These are phyloP conservation scores for Akanthomyces muscarius DNA, from an alignment of 2,329 filamentous ascomycete genomes.

Conservation along the genomic window DNA sequence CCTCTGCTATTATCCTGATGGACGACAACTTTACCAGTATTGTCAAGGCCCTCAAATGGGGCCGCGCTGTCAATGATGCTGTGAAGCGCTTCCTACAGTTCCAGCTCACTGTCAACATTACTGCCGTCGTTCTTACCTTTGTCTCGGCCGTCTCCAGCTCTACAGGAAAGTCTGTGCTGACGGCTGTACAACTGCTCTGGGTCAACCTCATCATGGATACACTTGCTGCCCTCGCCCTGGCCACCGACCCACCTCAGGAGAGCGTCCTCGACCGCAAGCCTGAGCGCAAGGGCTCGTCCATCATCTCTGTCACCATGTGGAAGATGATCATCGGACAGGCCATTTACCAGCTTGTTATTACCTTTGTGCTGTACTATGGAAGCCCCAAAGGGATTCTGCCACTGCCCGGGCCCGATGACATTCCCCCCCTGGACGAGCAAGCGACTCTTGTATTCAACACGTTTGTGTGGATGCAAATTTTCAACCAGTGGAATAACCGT, in stretches of 20 bases:
- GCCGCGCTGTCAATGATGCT: constrained; percentile 70
- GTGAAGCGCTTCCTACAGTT: constrained; percentile 75
- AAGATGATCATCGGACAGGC: constrained; percentile 98
- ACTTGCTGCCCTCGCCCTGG: constrained; percentile 81
- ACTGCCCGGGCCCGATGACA: constrained; percentile 48
- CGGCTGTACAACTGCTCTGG: constrained; percentile 89
- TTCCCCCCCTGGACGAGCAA: constrained; percentile 44
- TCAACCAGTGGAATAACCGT: constrained; percentile 97
- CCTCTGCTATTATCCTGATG: constrained; percentile 81
- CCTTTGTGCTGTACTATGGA: constrained; percentile 80
- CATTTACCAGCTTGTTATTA: constrained; percentile 77
- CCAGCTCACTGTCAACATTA: constrained; percentile 86
- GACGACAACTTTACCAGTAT: constrained; percentile 87
- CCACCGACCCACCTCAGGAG: constrained; percentile 83
- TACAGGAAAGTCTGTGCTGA: constrained; percentile 71
- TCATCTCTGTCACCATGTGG: constrained; percentile 92
- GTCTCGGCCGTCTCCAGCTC: constrained; percentile 74
- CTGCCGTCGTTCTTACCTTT: constrained; percentile 82
- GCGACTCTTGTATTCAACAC: constrained; percentile 92
- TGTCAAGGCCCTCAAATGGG: constrained; percentile 78
- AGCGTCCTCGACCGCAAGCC: constrained; percentile 75
- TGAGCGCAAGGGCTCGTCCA: constrained; percentile 52
- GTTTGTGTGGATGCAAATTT: constrained; percentile 99
- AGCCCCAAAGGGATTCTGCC: constrained; percentile 38
- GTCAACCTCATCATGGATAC: constrained; percentile 98